Percentiles rank a stretch among this genome's conserved stretches.
phyloP scores from a whole-genome alignment of 495 filamentous ascomycete genomes.

The Neurospora pannonica region DNA sequence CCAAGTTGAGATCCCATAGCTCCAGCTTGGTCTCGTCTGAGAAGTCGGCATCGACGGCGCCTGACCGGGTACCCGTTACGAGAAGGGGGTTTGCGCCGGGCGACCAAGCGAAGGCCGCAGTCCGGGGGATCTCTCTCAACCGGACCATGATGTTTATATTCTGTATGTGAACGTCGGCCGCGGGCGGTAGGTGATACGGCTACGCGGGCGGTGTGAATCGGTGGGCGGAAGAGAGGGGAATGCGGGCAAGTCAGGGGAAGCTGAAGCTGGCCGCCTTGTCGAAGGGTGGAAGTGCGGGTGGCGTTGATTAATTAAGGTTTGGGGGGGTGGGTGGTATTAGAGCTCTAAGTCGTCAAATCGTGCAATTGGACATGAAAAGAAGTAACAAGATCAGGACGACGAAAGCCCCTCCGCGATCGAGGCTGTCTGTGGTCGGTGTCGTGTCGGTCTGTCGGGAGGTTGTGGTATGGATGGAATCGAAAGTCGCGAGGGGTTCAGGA shows the following conservation, averaged over 20 bases:
- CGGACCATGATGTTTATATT: slow-evolving; percentile 64
- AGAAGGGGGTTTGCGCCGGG: slow-evolving; percentile 68
- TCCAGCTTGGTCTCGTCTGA: slow-evolving; percentile 95
- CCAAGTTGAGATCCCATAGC: slow-evolving; percentile 85
- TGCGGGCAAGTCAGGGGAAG: neutral
- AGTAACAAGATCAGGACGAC: slow-evolving; percentile 5
- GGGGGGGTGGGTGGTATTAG: neutral
- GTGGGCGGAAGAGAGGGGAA: neutral
- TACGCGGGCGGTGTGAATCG: neutral
- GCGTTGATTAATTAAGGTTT: neutral
- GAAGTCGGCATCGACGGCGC: slow-evolving; percentile 93
- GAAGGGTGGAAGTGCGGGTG: neutral
- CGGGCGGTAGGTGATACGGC: neutral
- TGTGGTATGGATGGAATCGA: neutral
- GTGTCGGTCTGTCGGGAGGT: neutral
- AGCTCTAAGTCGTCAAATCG: neutral
- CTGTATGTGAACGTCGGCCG: neutral
- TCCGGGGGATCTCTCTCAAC: slow-evolving; percentile 88
- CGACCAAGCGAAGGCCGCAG: slow-evolving; percentile 95
- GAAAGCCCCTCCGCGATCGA: slow-evolving; percentile 11
- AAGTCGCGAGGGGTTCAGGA: neutral
- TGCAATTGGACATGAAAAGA: slow-evolving; percentile 10
- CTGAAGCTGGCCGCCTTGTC: neutral
- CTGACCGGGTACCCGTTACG: slow-evolving; percentile 90
- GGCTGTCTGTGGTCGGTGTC: neutral